phyloP scores from a whole-genome alignment of 2,329 filamentous ascomycete genomes.

The Diplodia scrobiculata region DNA sequence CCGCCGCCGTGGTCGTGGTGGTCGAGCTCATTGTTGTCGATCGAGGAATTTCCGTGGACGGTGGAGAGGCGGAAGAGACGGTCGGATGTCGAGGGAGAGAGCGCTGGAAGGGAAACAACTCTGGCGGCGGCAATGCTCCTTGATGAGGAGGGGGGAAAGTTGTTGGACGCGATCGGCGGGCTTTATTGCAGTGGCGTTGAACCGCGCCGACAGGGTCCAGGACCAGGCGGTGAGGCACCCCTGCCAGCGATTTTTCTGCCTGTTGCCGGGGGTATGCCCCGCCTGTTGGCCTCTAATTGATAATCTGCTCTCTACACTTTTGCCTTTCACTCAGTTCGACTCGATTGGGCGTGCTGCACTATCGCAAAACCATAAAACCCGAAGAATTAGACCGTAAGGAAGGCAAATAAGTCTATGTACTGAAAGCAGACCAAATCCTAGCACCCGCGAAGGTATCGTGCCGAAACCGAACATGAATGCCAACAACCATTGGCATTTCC shows the following conservation, averaged over 20 bases:
- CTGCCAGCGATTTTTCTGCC: slow-evolving; percentile 2
- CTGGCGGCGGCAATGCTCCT: slow-evolving; percentile 3
- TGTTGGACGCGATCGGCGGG: slow-evolving; percentile 24
- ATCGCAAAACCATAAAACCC: neutral
- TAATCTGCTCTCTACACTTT: neutral
- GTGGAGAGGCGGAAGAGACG: neutral
- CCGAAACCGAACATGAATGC: neutral
- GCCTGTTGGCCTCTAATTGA: neutral
- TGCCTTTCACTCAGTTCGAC: too few relatives aligned
- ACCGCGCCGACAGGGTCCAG: slow-evolving; percentile 20
- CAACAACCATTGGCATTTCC: neutral
- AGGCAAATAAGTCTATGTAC: neutral
- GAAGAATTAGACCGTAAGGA: neutral
- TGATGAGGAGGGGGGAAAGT: slow-evolving; percentile 12
- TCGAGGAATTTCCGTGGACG: neutral
- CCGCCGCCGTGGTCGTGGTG: slow-evolving; percentile 41
- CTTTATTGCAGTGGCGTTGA: slow-evolving; percentile 20
- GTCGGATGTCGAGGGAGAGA: neutral
- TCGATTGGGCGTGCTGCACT: too few relatives aligned
- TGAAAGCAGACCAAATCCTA: neutral
- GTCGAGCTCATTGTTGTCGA: slow-evolving; percentile 30
- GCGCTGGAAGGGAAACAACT: neutral
- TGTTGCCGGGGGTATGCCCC: slow-evolving; percentile 2
- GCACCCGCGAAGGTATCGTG: neutral
- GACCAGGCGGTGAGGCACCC: slow-evolving; percentile 17